Percentiles rank a stretch among this genome's conserved stretches.
These are phyloP conservation scores for Rhizoctonia solani DNA, from an alignment of 1,284 basidiomycete species.

Conservation along the genomic window DNA sequence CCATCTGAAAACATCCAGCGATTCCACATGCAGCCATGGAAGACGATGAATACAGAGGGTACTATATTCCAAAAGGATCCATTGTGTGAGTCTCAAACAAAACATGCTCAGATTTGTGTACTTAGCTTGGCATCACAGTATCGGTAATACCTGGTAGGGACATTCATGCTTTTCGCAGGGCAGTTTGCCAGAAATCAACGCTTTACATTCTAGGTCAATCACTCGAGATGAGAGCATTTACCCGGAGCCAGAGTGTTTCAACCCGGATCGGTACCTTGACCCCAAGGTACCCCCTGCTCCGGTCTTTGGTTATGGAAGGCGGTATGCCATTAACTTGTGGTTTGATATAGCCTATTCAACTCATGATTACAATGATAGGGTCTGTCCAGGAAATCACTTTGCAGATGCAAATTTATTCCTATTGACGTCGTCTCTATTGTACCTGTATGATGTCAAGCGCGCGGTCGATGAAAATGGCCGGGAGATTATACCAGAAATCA, in stretches of 20 bases:
- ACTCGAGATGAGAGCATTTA: neutral
- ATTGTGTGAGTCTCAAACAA: conserved; percentile 1
- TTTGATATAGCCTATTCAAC: neutral
- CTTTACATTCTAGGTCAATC: conserved; percentile 5
- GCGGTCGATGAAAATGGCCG: conserved; percentile 6
- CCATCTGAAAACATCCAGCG: neutral
- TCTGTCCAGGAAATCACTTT: conserved; percentile 11
- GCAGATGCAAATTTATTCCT: conserved; percentile 17
- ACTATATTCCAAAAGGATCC: conserved; percentile 11
- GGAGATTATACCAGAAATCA: neutral
- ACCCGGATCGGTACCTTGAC: conserved; percentile 18
- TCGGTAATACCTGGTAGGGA: conserved; percentile 18
- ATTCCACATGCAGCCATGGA: conserved; percentile 19
- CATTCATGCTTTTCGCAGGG: neutral
- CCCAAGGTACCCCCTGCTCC: conserved; percentile 1
- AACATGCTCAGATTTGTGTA: neutral
- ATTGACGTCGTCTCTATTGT: neutral
- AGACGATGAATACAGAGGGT: conserved; percentile 14
- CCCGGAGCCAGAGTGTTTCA: conserved; percentile 15
- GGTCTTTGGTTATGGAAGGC: conserved; percentile 8
- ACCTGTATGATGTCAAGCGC: neutral
- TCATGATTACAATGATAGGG: neutral
- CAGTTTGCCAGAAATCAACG: neutral
- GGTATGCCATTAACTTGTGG: neutral
- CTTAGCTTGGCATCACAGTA: neutral